Percentiles rank a stretch among this genome's conserved stretches.
These are phyloP conservation scores for Botryobasidium botryosum DNA, from an alignment of 768 basidiomycete species.

Conservation along the genomic window DNA sequence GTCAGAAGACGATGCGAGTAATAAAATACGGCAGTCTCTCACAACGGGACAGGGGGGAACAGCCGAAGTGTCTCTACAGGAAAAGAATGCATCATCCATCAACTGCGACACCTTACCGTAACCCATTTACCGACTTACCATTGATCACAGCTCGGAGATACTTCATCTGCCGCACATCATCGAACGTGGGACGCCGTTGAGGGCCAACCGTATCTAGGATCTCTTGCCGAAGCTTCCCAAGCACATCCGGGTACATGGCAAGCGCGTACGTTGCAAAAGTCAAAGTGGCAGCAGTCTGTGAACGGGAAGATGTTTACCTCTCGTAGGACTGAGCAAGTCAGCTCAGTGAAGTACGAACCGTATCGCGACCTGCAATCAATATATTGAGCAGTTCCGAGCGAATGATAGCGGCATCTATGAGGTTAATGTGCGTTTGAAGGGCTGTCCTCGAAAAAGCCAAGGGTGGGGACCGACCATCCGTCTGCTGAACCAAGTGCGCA, in stretches of 20 bases:
- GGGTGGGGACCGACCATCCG: not conserved
- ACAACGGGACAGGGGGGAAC: conserved; percentile 37
- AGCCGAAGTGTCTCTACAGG: conserved; percentile 21
- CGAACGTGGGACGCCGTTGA: conserved; percentile 9
- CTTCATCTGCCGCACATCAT: conserved; percentile 15
- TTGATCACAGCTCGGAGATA: no score
- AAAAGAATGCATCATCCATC: conserved; percentile 19
- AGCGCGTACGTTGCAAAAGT: conserved; percentile 19
- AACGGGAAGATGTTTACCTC: no score
- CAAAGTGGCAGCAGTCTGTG: conserved; percentile 17
- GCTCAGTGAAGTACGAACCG: conserved; percentile 18
- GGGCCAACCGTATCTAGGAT: conserved; percentile 1
- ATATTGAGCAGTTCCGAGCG: conserved; percentile 12
- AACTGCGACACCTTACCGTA: no score
- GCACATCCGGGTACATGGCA: conserved; percentile 15
- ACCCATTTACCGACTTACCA: no score
- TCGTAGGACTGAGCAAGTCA: no score
- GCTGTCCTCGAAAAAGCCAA: not conserved
- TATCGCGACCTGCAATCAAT: conserved; percentile 21
- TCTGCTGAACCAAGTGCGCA: not conserved
- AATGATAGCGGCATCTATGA: not conserved
- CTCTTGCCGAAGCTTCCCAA: conserved; percentile 14
- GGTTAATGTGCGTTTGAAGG: not conserved
- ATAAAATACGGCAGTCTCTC: no score
- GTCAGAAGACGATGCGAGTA: no score